Base-by-base conservation (phyloP, 2,329 filamentous ascomycete species). In the Fusarium buharicum region DNA sequence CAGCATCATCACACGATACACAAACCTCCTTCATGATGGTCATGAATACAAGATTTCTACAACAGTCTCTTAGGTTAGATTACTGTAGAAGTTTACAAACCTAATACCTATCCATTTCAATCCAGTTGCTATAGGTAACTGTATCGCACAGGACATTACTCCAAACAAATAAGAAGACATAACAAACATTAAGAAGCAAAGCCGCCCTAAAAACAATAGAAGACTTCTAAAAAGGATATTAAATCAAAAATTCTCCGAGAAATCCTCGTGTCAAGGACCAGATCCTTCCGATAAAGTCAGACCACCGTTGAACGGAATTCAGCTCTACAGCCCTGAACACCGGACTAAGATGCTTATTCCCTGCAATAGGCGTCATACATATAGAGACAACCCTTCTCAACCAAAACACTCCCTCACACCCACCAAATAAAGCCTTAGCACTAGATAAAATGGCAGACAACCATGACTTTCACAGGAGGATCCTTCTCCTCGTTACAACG, bases 401-500 rank as follows among this genome's bases (percentile, higher is more conserved):
- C 34, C 37, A 41, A 53, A 45, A 43, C 36, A 48, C 55, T 43
- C 48, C 30, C 59, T 20, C 20, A 37, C 33, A 37, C 24, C 20
- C 20, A 38, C 22, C 18, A 17, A 24, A 44, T 59, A 11, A 11
- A 59, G 40, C 55, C 47, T 34, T 43, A 34, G 55, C 40, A 9
- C 16, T 45, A 41, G 33, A 31, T 33, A 24, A 31, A 55, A 71
- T 68, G 61, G 43, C 60, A 44, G 55, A 55, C 38, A 50, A 37
- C 18, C 50, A 45, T 22, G 44, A 53, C 2, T 58, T 55, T 30
- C 36, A 22, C 4, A 59, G 68, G 22, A 62, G 50, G 24, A 71
- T 77, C 18, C 69, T 77, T 39, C 64, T 76, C 24, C 69, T 76
- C 7, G 74, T 69, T 17, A 75, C 74, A 4, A 71, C 70, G 4